A percentile compares a stretch with the other conserved stretches of the same genome.
phyloP scores from a whole-genome alignment of 169 alveolate genomes.

The Cryptosporidium viatorum region DNA sequence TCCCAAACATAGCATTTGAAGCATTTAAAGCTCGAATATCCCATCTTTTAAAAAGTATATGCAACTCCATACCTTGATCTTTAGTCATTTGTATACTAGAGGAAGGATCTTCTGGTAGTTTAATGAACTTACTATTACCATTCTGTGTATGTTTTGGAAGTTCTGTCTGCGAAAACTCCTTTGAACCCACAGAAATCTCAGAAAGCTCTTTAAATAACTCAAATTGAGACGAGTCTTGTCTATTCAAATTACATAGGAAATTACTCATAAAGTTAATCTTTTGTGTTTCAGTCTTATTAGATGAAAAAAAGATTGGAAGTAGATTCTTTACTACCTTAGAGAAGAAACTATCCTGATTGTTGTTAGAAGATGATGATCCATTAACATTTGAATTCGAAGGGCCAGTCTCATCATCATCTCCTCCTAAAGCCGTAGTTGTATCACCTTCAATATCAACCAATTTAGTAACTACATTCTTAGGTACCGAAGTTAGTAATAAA shows the following conservation, averaged over 20 bases:
- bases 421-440: background rate
- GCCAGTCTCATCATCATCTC: conserved; percentile 22
- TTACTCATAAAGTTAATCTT: conserved; percentile 21
- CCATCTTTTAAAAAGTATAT: conserved; percentile 78
- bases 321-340: conserved; percentile 6
- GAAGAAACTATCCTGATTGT: background rate
- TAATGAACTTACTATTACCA: conserved; percentile 51
- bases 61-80: conserved; percentile 79
- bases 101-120: conserved; percentile 29
- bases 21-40: conserved; percentile 79
- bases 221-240: conserved; percentile 10
- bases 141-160: conserved; percentile 62
- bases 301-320: conserved; percentile 17
- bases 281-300: conserved; percentile 13
- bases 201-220: conserved; percentile 28
- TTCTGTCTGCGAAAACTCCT: background rate
- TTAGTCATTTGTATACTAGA: conserved; percentile 76
- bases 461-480: conserved; percentile 36
- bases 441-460: conserved; percentile 37
- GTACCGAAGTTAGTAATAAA: conserved; percentile 33
- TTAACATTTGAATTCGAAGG: background rate
- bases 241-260: conserved; percentile 4
- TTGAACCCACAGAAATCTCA: conserved; percentile 14
- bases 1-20: conserved; percentile 3
- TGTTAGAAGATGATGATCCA: background rate